A percentile compares a stretch with the other conserved stretches of the same genome.
phyloP scores from a whole-genome alignment of 2,329 filamentous ascomycete species.

The Trichoderma sp. region DNA sequence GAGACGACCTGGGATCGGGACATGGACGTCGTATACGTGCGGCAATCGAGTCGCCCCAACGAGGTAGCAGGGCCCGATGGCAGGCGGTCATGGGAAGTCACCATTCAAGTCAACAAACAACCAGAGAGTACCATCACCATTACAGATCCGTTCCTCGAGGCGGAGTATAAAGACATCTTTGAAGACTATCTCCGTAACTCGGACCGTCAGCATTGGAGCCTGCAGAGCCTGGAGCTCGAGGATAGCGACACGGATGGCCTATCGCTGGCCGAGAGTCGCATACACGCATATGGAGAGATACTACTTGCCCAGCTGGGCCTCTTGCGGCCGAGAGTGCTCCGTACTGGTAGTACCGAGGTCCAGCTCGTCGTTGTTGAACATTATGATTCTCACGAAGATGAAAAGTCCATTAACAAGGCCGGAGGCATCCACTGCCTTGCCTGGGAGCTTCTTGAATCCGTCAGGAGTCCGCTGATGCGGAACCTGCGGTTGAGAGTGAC shows the following conservation, averaged over 20 bases:
- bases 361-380: slow-evolving; percentile 30
- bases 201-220: slow-evolving; percentile 26
- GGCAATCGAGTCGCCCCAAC: slow-evolving; percentile 18
- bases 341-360: slow-evolving; percentile 19
- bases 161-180: slow-evolving; percentile 28
- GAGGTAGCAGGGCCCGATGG: slow-evolving; percentile 12
- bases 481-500: slow-evolving; percentile 28
- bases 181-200: slow-evolving; percentile 30
- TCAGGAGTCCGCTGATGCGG: slow-evolving; percentile 22
- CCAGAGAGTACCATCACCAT: slow-evolving; percentile 21
- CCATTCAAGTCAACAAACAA: slow-evolving; percentile 25
- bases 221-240: slow-evolving; percentile 22
- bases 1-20: slow-evolving; percentile 20
- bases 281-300: slow-evolving; percentile 24
- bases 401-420: neutral
- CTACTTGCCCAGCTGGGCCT: slow-evolving; percentile 27
- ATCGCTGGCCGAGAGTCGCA: slow-evolving; percentile 24
- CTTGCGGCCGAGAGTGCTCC: slow-evolving; percentile 16
- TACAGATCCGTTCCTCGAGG: slow-evolving; percentile 28
- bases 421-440: slow-evolving; percentile 30
- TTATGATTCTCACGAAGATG: slow-evolving; percentile 21
- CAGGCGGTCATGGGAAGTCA: slow-evolving; percentile 27
- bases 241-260: slow-evolving; percentile 20
- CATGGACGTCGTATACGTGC: slow-evolving; percentile 27
- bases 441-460: slow-evolving; percentile 31